A percentile compares a stretch with the other conserved stretches of the same genome.
Evolutionary conservation across 148 eudicot species (phyloP).

Genomic region (Spergularia bocconei): DNA sequence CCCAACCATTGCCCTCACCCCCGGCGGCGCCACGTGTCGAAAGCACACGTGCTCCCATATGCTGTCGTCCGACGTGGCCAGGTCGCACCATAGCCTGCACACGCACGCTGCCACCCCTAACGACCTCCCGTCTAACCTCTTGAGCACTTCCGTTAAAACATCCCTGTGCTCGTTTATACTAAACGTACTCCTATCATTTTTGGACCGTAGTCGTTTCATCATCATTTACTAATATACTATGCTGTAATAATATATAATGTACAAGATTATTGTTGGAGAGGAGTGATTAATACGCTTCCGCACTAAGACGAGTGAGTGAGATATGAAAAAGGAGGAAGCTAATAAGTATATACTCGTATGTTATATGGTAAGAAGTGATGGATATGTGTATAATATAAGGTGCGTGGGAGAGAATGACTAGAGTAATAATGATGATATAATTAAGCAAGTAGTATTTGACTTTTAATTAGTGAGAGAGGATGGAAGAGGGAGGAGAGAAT

Average conservation of each 20-base stretch:
- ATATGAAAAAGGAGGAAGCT: too few species aligned
- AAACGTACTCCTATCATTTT: constrained; percentile 14
- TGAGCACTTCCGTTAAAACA: constrained; percentile 59
- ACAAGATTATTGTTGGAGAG: too few species aligned
- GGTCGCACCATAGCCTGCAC: constrained; percentile 59
- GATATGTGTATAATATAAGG: too few species aligned
- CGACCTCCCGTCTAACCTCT: constrained; percentile 58
- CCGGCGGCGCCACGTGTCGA: constrained; percentile 55
- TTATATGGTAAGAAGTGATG: too few species aligned
- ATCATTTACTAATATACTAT: too few species aligned
- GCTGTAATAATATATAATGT: too few species aligned
- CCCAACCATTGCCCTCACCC: constrained; percentile 31
- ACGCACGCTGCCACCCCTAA: constrained; percentile 67
- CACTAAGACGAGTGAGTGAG: too few species aligned
- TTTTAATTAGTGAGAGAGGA: background rate
- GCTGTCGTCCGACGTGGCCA: constrained; percentile 44
- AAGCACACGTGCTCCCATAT: constrained; percentile 90
- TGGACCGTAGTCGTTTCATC: too few species aligned
- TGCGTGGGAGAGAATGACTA: background rate
- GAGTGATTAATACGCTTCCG: too few species aligned
- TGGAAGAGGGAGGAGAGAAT: constrained; percentile 10
- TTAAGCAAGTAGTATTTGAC: background rate
- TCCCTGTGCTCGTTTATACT: constrained; percentile 67
- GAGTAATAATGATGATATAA: background rate
- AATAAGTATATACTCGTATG: too few species aligned